These are phyloP conservation scores for Pseudotsuga menziesii DNA, from an alignment of 75 land plant genomes.

Conservation along the genomic window DNA sequence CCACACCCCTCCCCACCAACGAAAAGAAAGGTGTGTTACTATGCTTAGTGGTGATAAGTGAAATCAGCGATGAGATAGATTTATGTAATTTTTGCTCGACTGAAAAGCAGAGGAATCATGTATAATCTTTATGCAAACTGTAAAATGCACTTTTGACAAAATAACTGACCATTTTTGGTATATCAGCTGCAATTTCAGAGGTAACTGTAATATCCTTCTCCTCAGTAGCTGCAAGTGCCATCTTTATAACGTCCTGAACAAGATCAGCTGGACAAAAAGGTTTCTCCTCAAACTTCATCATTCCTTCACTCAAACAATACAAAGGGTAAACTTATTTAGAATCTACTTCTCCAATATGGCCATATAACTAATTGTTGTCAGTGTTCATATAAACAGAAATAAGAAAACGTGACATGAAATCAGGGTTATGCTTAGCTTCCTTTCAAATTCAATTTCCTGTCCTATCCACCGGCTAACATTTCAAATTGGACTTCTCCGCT, in stretches of 20 bases:
- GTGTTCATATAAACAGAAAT: background rate
- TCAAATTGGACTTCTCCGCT: no score
- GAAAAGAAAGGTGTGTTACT: no score
- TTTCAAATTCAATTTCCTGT: no score
- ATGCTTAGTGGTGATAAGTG: no score
- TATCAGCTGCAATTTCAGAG: conserved; percentile 5
- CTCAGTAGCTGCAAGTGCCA: conserved; percentile 25
- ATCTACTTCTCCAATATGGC: background rate
- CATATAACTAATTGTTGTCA: background rate
- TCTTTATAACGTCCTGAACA: conserved; percentile 23
- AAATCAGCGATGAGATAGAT: background rate
- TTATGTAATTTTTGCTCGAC: background rate
- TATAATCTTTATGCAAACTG: no score
- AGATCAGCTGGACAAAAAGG: conserved; percentile 22
- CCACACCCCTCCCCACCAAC: no score
- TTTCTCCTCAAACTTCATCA: conserved; percentile 14
- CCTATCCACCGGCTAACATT: no score
- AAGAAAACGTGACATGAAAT: no score
- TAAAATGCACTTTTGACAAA: background rate
- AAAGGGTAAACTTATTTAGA: background rate
- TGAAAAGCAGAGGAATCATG: no score
- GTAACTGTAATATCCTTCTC: conserved; percentile 14
- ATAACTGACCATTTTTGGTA: conserved; percentile 15
- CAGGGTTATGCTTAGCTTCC: no score
- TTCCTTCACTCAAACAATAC: background rate